These are phyloP conservation scores for Epicoccum sorghinum DNA, from an alignment of 2,329 filamentous ascomycete genomes.

Conservation along the genomic window DNA sequence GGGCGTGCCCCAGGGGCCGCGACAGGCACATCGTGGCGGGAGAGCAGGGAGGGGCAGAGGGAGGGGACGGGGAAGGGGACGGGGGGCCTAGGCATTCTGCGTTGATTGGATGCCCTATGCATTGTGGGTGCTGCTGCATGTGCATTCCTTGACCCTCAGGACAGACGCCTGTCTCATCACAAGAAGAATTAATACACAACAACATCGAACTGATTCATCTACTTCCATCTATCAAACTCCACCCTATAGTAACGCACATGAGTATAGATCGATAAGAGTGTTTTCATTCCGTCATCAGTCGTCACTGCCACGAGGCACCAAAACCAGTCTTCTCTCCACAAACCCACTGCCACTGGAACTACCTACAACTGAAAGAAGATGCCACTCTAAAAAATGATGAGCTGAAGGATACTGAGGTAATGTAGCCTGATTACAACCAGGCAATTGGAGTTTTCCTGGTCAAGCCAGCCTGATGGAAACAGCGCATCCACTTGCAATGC, in stretches of 20 bases:
- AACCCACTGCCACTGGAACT: not conserved
- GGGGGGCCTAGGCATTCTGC: not conserved
- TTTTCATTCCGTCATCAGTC: conserved; percentile 19
- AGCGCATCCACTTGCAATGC: conserved; percentile 9
- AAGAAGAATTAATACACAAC: not conserved
- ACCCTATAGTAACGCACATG: conserved; percentile 16
- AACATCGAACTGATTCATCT: conserved; percentile 11
- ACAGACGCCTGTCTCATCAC: not conserved
- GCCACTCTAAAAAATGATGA: conserved; percentile 10
- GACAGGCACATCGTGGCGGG: conserved; percentile 14
- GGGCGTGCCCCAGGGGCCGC: conserved; percentile 15
- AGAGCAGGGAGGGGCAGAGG: conserved; percentile 23
- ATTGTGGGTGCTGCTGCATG: too few species aligned
- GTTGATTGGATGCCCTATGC: too few species aligned
- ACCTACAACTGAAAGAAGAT: conserved; percentile 5
- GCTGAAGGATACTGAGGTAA: conserved; percentile 7
- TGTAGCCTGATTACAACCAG: conserved; percentile 8
- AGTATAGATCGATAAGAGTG: conserved; percentile 18
- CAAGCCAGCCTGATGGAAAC: conserved; percentile 7
- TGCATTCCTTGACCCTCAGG: too few species aligned
- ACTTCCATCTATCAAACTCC: conserved; percentile 14
- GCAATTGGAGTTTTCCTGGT: not conserved
- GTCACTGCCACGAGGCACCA: conserved; percentile 8
- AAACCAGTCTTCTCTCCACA: conserved; percentile 1
- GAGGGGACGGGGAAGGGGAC: conserved; percentile 4